A percentile compares a stretch with the other conserved stretches of the same genome.
phyloP scores from a whole-genome alignment of 116 monocot species.

The Dioscorea cayenensis region DNA sequence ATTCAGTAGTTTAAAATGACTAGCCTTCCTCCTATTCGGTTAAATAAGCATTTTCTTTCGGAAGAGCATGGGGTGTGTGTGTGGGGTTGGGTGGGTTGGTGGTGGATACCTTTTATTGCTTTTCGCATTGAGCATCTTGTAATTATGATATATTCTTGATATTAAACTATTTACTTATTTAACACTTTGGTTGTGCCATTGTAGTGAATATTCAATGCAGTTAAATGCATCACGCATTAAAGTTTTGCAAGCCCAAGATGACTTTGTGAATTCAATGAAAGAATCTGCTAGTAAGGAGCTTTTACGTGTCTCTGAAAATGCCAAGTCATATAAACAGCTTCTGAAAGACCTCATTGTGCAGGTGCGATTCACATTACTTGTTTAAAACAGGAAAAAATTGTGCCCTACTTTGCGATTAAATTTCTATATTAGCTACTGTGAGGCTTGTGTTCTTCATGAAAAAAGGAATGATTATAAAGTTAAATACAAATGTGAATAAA shows the following conservation, averaged over 20 bases:
- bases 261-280: conserved; percentile 66
- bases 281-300: conserved; percentile 49
- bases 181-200: conserved; percentile 2
- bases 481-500: too few species aligned
- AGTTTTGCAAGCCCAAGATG: conserved; percentile 75
- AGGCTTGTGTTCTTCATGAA: neutral
- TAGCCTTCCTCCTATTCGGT: too few species aligned
- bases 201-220: conserved; percentile 78
- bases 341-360: conserved; percentile 59
- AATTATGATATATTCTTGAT: neutral
- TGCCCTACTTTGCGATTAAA: neutral
- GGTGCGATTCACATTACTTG: conserved; percentile 15
- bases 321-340: conserved; percentile 28
- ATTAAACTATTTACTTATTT: neutral
- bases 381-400: neutral
- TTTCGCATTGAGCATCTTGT: too few species aligned
- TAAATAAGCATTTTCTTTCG: too few species aligned
- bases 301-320: conserved; percentile 36
- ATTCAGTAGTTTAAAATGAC: too few species aligned
- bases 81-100: too few species aligned
- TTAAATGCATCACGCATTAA: conserved; percentile 66
- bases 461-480: too few species aligned
- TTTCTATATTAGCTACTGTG: neutral
- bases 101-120: too few species aligned
- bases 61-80: too few species aligned